Evolutionary conservation across 768 basidiomycete genomes (phyloP), one percentile per base, ranked within the genome.

Genomic region (Suillus discolor): DNA sequence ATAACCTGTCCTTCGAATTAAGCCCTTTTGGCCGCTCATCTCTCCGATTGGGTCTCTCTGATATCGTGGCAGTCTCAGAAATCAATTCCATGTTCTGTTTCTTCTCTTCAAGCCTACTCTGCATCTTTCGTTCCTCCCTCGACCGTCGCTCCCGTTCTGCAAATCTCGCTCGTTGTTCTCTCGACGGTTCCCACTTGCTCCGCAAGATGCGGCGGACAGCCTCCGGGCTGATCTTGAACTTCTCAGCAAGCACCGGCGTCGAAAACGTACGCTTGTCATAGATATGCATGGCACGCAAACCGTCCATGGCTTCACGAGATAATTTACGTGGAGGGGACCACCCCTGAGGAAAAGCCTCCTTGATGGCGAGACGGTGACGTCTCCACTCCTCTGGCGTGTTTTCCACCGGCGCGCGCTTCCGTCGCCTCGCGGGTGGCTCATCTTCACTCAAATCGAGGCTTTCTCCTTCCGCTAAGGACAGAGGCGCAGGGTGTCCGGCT

Each of bases 281-380:
- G 47, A 78, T 77, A 73, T 93, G 84, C 64, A 95, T 80, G 55
- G 86, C 82, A 45, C 90, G 86, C 65, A 96, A 76, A 18, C 89
- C 88, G 68, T 90, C 89, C 93, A 95, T 95, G 42, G 93, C 92
- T 70, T 91, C 89, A 63, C 91, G 84, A 16, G 92, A 92, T 62
- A 96, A 74, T 73, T 92, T 93, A 71, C 87, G 88, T 64, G 90
- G 89, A 31, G 94, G 94, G 60, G 82, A 79, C 93, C 93, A 96
- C 54, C 89, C 89, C 12, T 78, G 75, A 34, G 89, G 89, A 72
- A 90, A 91, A 4, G 75, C 71, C 67, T 84, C 79, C 63, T 82
- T 83, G 65, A 91, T 79, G 13, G 77, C 71, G 53, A 78, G 74
- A 51, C 86, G 84, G 75, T 91, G 88, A 25, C 72, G 76, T 66